phyloP scores from a whole-genome alignment of 352 stramenopile species.

The Aphanomyces astaci region DNA sequence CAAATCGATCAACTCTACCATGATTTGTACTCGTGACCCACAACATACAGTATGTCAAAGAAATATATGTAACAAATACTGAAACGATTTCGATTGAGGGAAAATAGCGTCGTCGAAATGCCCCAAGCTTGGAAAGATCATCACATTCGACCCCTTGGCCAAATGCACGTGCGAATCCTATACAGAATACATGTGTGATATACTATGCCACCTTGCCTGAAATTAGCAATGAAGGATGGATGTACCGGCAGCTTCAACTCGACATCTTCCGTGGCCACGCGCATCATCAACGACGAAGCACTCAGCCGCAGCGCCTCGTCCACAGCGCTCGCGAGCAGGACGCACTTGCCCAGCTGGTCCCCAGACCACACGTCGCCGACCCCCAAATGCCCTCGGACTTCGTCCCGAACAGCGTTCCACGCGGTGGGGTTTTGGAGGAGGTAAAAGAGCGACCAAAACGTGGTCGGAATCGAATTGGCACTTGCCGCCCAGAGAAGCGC shows the following conservation, averaged over 20 bases:
- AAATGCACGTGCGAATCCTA: background rate
- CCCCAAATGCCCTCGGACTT: constrained; percentile 8
- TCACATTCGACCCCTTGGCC: constrained; percentile 4
- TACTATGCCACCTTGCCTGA: too few relatives aligned
- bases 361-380: background rate
- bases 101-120: constrained; percentile 19
- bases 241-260: background rate
- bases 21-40: too few relatives aligned
- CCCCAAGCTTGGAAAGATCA: constrained; percentile 1
- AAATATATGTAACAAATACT: constrained; percentile 5
- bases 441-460: constrained; percentile 20
- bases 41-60: too few relatives aligned
- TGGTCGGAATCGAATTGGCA: constrained; percentile 19
- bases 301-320: constrained; percentile 17
- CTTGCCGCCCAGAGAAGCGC: constrained; percentile 11
- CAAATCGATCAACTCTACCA: constrained; percentile 21
- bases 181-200: too few relatives aligned
- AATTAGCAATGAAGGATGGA: background rate
- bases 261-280: constrained; percentile 11
- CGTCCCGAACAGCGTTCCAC: constrained; percentile 9
- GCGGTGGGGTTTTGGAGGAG: background rate
- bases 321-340: constrained; percentile 13
- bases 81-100: constrained; percentile 3
- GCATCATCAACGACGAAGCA: constrained; percentile 5
- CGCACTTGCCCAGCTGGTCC: constrained; percentile 16